phyloP scores from a whole-genome alignment of 768 basidiomycete species.

The Tubosaeta sp. region DNA sequence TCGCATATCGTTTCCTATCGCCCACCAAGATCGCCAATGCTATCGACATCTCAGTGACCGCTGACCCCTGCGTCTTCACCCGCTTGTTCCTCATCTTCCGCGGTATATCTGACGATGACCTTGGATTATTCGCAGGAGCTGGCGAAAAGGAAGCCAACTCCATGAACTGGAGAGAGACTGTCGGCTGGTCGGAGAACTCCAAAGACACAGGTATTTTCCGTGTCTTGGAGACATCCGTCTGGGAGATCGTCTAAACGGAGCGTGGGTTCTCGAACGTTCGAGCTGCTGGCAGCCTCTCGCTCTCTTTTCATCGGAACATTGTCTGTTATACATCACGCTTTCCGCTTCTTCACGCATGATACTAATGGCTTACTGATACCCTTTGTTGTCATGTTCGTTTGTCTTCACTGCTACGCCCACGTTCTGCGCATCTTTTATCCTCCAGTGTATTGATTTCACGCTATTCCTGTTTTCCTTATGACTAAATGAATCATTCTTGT shows the following conservation, averaged over 20 bases:
- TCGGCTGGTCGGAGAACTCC: conserved; percentile 78
- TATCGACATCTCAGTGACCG: conserved; percentile 82
- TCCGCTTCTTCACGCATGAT: conserved; percentile 2
- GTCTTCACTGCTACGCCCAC: conserved; percentile 11
- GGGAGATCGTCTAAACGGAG: conserved; percentile 55
- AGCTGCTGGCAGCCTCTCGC: conserved; percentile 18
- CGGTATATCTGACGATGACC: conserved; percentile 76
- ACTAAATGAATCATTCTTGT: conserved; percentile 10
- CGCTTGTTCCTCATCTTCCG: conserved; percentile 85
- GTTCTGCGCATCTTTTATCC: conserved; percentile 4
- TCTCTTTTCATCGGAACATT: conserved; percentile 5
- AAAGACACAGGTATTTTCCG: conserved; percentile 74
- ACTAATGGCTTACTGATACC: conserved; percentile 18
- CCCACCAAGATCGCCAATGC: conserved; percentile 77
- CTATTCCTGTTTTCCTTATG: conserved; percentile 11
- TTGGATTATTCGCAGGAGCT: conserved; percentile 66
- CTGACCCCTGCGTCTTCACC: conserved; percentile 76
- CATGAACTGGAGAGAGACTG: conserved; percentile 75
- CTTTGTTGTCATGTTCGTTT: conserved; percentile 16
- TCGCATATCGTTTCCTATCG: conserved; percentile 84
- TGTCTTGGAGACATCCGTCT: conserved; percentile 72
- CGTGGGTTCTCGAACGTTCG: conserved; percentile 1
- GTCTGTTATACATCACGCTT: conserved; percentile 7
- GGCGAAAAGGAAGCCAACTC: conserved; percentile 85
- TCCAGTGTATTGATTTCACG: conserved; percentile 24